Evolutionary conservation across 768 basidiomycete species (phyloP).

Genomic region (Melanogaster broomeanus): DNA sequence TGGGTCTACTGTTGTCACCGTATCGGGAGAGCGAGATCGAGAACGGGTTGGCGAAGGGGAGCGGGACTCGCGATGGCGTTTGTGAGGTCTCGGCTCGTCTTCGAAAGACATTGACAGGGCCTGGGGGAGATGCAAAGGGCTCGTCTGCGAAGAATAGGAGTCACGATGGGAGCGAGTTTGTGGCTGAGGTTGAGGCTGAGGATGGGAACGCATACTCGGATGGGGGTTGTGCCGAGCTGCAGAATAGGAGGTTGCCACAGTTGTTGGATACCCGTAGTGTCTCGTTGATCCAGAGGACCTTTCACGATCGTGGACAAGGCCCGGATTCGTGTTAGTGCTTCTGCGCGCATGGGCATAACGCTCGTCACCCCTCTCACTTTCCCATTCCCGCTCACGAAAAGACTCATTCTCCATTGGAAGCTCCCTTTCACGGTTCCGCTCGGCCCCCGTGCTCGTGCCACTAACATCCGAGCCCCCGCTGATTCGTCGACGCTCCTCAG

Average conservation of each 20-base stretch:
- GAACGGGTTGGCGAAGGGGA: conserved; percentile 15
- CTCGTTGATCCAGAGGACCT: conserved; percentile 12
- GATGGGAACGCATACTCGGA: background rate
- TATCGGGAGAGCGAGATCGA: conserved; percentile 5
- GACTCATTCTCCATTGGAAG: background rate
- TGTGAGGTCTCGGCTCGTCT: conserved; percentile 19
- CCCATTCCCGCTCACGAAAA: background rate
- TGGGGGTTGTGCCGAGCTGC: no score
- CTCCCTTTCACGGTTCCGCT: background rate
- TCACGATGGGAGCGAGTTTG: background rate
- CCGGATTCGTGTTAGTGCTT: conserved; percentile 2
- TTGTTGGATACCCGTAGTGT: background rate
- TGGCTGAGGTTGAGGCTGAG: conserved; percentile 1
- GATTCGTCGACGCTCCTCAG: conserved; percentile 62
- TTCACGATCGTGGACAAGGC: conserved; percentile 26
- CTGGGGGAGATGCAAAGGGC: conserved; percentile 1
- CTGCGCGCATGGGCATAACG: conserved; percentile 14
- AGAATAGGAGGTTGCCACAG: background rate
- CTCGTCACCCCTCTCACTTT: conserved; percentile 28
- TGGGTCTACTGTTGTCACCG: background rate
- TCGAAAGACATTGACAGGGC: conserved; percentile 3
- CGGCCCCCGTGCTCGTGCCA: background rate
- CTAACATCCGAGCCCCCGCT: conserved; percentile 15
- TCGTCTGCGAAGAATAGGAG: background rate
- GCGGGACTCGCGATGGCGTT: conserved; percentile 19